Conservation (phyloP, 2,329 filamentous ascomycete species). For the Nothomitra cinnamomea region DNA sequence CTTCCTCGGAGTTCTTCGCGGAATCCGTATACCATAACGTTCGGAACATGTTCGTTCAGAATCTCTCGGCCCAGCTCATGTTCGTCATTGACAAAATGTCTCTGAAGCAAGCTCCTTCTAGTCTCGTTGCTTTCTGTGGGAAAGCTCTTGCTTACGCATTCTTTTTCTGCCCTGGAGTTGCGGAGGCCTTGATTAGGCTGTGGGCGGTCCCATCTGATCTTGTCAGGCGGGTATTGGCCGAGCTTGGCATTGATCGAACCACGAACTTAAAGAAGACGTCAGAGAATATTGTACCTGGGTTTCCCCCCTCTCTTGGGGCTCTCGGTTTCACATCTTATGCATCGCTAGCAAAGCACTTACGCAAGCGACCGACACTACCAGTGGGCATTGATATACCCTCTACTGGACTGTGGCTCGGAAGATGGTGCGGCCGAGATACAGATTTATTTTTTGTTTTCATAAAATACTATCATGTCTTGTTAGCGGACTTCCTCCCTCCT, state of each 20-base stretch:
- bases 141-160: constrained; percentile 88
- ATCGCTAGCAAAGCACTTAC: constrained; percentile 39
- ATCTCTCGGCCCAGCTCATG: constrained; percentile 65
- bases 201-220: constrained; percentile 57
- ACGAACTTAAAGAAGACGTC: constrained; percentile 25
- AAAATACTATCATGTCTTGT: constrained; percentile 71
- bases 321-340: constrained; percentile 47
- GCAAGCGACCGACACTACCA: constrained; percentile 48
- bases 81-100: constrained; percentile 86
- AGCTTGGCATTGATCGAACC: constrained; percentile 46
- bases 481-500: constrained; percentile 51
- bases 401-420: constrained; percentile 68
- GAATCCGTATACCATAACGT: constrained; percentile 77
- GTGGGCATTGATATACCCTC: constrained; percentile 55
- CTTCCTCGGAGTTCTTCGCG: constrained; percentile 48
- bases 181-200: constrained; percentile 64
- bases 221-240: constrained; percentile 53
- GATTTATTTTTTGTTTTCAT: constrained; percentile 84
- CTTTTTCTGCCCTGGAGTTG: constrained; percentile 76
- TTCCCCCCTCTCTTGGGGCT: constrained; percentile 47
- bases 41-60: constrained; percentile 69
- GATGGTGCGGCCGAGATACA: constrained; percentile 76
- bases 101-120: constrained; percentile 51
- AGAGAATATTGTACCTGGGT: constrained; percentile 48
- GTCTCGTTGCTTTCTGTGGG: constrained; percentile 69